Base-by-base conservation (phyloP, 495 filamentous ascomycete species). In the Aspergillus panamensis region DNA sequence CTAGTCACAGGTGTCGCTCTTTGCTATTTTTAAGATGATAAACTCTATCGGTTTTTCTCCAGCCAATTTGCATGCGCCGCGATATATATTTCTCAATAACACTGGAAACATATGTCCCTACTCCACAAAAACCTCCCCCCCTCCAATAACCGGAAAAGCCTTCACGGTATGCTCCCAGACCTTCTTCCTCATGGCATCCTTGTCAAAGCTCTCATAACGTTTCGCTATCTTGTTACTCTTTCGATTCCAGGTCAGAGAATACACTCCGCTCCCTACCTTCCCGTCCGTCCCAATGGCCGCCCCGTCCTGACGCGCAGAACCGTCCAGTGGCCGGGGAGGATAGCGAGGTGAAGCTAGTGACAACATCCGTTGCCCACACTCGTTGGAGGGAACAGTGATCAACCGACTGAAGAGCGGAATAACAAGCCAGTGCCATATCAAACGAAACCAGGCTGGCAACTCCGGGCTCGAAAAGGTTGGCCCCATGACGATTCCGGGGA, bases 141-240 rank as follows among this genome's bases (percentile, higher is more conserved):
- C 17, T 29, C 48, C 30, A 48, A 56, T 56, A 6, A 37, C 32
- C 17, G 37, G 19, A 29, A 56, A 56, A 8, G 44, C 53, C 31
- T 21, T 48, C 30, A 48, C 21, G 7, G 53, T 56, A 48, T 56
- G 53, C 29, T 48, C 53, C 53, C 53, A 56, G 16, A 56, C 25
- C 31, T 39, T 56, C 14, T 20, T 20, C 43, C 16, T 19, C 44
- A 56, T 48, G 16, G 48, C 53, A 0, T 37, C 43, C 53, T 25
- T 33, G 33, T 56, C 31, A 35, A 56, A 33, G 25, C 47, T 48
- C 43, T 29, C 31, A 14, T 56, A 56, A 8, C 43, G 29, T 43
- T 48, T 56, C 1, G n/a, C 3, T 9, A 25, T 48, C 20, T 37
- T 39, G 17, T 48, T 55, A 12, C 29, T 20, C 14, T 56, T 43